Percentiles rank a stretch among this genome's conserved stretches.
Evolutionary conservation across 805 yeast genomes (phyloP).

Genomic region (Nakazawaea pomicola): DNA sequence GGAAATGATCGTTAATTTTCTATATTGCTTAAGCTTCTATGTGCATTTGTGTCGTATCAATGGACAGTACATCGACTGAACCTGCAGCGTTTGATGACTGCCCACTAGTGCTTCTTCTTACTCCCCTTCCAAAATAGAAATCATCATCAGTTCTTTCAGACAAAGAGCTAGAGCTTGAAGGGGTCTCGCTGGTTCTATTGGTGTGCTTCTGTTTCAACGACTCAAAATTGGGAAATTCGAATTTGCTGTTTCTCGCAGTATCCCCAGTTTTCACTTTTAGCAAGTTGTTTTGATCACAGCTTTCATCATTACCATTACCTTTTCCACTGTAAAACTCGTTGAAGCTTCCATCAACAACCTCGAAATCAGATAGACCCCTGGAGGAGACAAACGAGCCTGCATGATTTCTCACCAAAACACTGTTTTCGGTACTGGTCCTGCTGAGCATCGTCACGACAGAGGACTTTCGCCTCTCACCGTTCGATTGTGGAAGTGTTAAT

Average conservation of each 20-base stretch:
- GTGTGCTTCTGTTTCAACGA: not conserved
- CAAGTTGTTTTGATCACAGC: not conserved
- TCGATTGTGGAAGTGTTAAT: not conserved
- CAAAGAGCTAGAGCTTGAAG: too few relatives aligned
- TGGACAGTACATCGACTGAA: too few relatives aligned
- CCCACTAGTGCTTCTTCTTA: too few relatives aligned
- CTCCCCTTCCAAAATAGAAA: not conserved
- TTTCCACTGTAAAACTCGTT: not conserved
- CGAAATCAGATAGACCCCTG: not conserved
- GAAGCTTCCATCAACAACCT: not conserved
- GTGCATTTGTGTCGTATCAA: too few relatives aligned
- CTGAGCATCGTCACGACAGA: not conserved
- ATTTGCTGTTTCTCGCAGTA: not conserved
- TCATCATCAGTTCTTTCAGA: too few relatives aligned
- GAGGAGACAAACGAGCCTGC: not conserved
- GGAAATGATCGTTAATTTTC: too few relatives aligned
- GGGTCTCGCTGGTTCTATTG: too few relatives aligned
- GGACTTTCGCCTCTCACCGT: not conserved
- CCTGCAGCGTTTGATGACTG: too few relatives aligned
- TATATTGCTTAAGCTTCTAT: too few relatives aligned
- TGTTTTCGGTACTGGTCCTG: not conserved
- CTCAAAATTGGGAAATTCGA: not conserved
- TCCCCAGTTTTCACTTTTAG: not conserved
- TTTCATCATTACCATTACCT: not conserved
- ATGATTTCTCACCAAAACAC: not conserved